Evolutionary conservation across 2,329 filamentous ascomycete genomes (phyloP).

Genomic region (Aspergillus bombycis): DNA sequence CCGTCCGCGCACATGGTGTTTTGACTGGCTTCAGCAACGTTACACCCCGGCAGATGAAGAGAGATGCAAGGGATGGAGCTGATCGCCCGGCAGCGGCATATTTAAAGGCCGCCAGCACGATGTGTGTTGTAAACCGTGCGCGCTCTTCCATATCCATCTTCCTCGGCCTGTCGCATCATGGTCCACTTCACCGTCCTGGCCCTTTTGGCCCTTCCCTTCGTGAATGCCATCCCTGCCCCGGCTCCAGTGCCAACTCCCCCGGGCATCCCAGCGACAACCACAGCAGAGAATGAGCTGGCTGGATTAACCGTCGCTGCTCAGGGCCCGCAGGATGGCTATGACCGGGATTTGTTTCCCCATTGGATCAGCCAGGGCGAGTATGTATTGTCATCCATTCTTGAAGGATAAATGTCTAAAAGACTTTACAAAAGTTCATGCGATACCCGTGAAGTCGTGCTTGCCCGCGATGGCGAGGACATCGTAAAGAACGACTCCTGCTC

Average conservation of each 20-base stretch:
- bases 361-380: slow-evolving; percentile 61
- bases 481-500: slow-evolving; percentile 62
- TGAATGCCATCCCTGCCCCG: slow-evolving; percentile 21
- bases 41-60: neutral
- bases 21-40: neutral
- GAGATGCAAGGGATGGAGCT: slow-evolving; percentile 2
- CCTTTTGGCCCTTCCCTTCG: slow-evolving; percentile 22
- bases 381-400: slow-evolving; percentile 34
- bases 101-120: neutral
- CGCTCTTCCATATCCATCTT: neutral
- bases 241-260: slow-evolving; percentile 51
- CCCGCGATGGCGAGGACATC: slow-evolving; percentile 71
- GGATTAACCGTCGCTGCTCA: slow-evolving; percentile 61
- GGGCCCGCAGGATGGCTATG: slow-evolving; percentile 61
- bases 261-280: slow-evolving; percentile 63
- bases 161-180: neutral
- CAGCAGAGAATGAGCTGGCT: slow-evolving; percentile 62
- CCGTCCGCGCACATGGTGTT: neutral
- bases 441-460: slow-evolving; percentile 71
- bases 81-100: neutral
- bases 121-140: neutral
- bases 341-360: slow-evolving; percentile 69
- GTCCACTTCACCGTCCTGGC: slow-evolving; percentile 15
- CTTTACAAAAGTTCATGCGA: slow-evolving; percentile 62
- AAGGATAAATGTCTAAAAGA: neutral